Evolutionary conservation across 805 yeast genomes (phyloP), one percentile per base, ranked within the genome.

Genomic region (Metschnikowia henanensis): DNA sequence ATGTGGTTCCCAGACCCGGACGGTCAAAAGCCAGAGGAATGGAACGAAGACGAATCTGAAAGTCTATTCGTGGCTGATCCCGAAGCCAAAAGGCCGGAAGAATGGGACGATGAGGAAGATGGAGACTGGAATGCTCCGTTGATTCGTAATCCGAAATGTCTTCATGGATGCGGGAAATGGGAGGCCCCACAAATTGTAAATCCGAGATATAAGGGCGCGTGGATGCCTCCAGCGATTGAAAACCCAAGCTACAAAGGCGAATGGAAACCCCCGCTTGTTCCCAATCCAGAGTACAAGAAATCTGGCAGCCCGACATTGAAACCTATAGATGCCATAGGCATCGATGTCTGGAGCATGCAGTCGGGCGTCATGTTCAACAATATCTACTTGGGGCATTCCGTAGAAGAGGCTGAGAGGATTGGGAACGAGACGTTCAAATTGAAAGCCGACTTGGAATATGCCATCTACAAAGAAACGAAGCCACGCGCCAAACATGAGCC

Each of bases 61-160:
- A 75, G 78, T 9, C 73, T 66, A 47, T 77, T 65, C 47, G 79
- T 91, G 45, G 65, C 76, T 9, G 94, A 90, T 60, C 89, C 95
- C 30, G 72, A 69, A 1, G 83, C 87, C 22, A 58, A 47, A 25
- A 77, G 73, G 55, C 96, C 96, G 16, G 84, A 72, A 35, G 83
- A 77, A 57, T 90, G 97, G 97, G 87, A 87, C 59, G 96, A 87
- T 32, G 91, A 83, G 52, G 91, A 85, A 60, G 96, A 89, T 60
- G 97, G 96, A 5, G 83, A 75, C 56, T 91, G 95, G 95, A 56
- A 70, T 33, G 84, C 90, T 2, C 90, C 92, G 20, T 62, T 71
- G 37, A 72, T 89, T 36, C 69, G 68, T 35, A 90, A 90, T 61
- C 96, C 97, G 9, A 79, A 70, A 45, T 90, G 97, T 65, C 72